Base-by-base conservation (phyloP, 306 rosid species). In the Argentina anserina region DNA sequence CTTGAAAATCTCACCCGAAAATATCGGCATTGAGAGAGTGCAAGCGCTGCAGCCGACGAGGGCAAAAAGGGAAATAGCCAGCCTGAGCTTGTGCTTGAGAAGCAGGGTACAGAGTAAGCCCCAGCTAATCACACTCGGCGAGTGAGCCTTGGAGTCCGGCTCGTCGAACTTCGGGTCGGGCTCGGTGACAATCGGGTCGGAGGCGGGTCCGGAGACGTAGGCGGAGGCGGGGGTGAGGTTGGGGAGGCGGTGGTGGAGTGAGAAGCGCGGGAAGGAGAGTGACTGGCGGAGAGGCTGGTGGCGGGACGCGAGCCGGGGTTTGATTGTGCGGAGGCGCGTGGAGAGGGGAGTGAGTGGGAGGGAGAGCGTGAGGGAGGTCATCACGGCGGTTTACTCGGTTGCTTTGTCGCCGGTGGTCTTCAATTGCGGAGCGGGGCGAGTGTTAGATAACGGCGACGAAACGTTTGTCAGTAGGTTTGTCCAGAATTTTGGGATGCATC, bases 21-120 rank as follows among this genome's bases (percentile, higher is more conserved):
- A 87, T 31, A 91, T 71, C 49, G 98, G 97, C 97, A 94, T 91
- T 8, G 99, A 94, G n/a, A 94, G 91, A 64, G 99, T 94, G 71
- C 97, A 94, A 13, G 83, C 62, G 75, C 89, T 80, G 81, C 95
- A 88, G 15, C 92, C 91, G 7, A 94, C 37, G 41, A 94, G 92
- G 71, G 99, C 46, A 5, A 80, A 49, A 66, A 70, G 45, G 12
- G 81, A 87, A 62, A 85, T 45, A 26, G 76, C 86, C 29, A 94
- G 84, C 36, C 91, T 65, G 47, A 88, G 73, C 76, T 91, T 88
- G 83, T 94, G 87, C 76, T 86, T 84, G 53, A 73, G 46, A 49
- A 94, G 80, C 17, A 91, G 97, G 87, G 43, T 50, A 83, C 79
- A 85, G 1, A 94, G 60, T 2, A 94, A 81, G 14, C 82, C 86